Base-by-base conservation (phyloP, 2,329 filamentous ascomycete species). In the Cladosporium sp. region DNA sequence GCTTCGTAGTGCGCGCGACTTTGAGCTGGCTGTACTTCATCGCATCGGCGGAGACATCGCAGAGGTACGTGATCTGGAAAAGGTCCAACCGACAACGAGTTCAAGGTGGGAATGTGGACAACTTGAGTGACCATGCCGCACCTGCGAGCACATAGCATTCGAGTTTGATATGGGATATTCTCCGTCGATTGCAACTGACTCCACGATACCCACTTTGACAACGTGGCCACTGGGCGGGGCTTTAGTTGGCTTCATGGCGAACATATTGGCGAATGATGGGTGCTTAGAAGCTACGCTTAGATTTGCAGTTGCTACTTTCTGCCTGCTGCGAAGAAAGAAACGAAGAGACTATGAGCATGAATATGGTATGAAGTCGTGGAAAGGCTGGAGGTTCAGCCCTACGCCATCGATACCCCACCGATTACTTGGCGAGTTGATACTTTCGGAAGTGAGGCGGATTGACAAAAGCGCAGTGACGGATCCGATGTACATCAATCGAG, bases 101-200 rank as follows among this genome's bases (percentile, higher is more conserved):
- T 65, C 11, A 81, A 58, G 5, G 69, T 73, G 0, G 75, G 76
- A 4, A 81, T 71, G 60, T 81, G 78, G 16, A 72, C 70, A 19
- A 77, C 74, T 63, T 81, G 74, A 31, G 71, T 68, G 38, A 79
- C 68, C 58, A 53, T 54, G 45, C 34, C 44, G 16, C 44, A 38
- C 4, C 44, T 46, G 6, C 7, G 5, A 9, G 16, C 8, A 4
- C 11, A 33, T 16, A 44, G 22, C 3, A 16, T 33, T 9, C 7
- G 38, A 11, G 4, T n/a, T 44, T 6, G n/a, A 18, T 28, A 9
- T 14, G 14, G 6, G n/a, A 43, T 11, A n/a, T 13, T n/a, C 19
- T 18, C 6, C n/a, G 28, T 34, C 33, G 33, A 34, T 37, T 37
- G 11, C 32, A 14, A 44, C 50, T 42, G 3, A 56, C 54, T 51